A percentile compares a stretch with the other conserved stretches of the same genome.
These are phyloP conservation scores for Fusarium dimerum DNA, from an alignment of 2,329 filamentous ascomycete genomes.

Conservation along the genomic window DNA sequence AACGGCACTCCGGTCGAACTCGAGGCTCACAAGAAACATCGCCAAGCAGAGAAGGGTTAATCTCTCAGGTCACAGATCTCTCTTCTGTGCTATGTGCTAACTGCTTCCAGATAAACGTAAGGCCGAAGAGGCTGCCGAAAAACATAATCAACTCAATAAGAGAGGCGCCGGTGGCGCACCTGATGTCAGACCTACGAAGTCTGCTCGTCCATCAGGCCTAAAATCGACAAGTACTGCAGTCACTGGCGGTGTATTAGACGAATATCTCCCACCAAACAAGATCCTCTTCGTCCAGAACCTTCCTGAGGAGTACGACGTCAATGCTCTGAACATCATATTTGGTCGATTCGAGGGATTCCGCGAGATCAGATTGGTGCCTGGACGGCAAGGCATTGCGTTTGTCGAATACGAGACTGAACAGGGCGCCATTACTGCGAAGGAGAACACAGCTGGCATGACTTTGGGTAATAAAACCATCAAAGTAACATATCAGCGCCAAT, in stretches of 20 bases:
- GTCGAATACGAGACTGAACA: slow-evolving; percentile 93
- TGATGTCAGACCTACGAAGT: slow-evolving; percentile 64
- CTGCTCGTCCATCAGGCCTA: slow-evolving; percentile 61
- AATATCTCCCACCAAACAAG: slow-evolving; percentile 97
- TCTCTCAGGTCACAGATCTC: slow-evolving; percentile 11
- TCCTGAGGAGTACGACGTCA: slow-evolving; percentile 82
- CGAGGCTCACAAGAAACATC: slow-evolving; percentile 80
- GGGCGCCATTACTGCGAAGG: slow-evolving; percentile 90
- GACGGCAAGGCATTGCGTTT: slow-evolving; percentile 86
- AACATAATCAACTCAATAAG: slow-evolving; percentile 77
- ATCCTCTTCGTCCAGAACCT: slow-evolving; percentile 93
- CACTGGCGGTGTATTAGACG: slow-evolving; percentile 83
- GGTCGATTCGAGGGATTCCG: slow-evolving; percentile 89
- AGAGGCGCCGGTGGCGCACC: slow-evolving; percentile 51
- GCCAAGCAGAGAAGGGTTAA: slow-evolving; percentile 91
- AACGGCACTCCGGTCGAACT: slow-evolving; percentile 78
- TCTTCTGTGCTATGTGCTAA: background rate
- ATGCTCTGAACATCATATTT: slow-evolving; percentile 79
- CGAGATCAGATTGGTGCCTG: slow-evolving; percentile 87
- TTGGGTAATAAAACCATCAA: slow-evolving; percentile 80
- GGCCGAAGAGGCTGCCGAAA: slow-evolving; percentile 77
- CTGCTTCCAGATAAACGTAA: slow-evolving; percentile 66
- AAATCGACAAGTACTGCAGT: slow-evolving; percentile 72
- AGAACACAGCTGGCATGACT: slow-evolving; percentile 83
- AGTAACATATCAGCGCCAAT: slow-evolving; percentile 95